Conservation (phyloP, 495 filamentous ascomycete genomes). For the Chaetomium cochliodes region DNA sequence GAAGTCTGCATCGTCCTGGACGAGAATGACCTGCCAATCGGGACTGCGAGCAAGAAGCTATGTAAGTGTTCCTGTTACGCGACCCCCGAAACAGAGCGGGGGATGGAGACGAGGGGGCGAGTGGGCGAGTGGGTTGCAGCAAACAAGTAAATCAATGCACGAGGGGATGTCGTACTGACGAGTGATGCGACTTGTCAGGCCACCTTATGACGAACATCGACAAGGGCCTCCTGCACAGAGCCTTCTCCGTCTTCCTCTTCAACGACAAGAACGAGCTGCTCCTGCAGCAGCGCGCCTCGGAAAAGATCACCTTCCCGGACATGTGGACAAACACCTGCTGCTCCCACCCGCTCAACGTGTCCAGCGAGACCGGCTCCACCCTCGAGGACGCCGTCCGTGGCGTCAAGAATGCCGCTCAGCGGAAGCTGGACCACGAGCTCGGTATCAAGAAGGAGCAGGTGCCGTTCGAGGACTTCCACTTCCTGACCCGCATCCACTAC, state of each 20-base stretch:
- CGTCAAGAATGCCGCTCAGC: conserved; percentile 84
- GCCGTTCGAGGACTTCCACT: conserved; percentile 86
- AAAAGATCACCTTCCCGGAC: conserved; percentile 99
- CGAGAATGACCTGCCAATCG: conserved; percentile 88
- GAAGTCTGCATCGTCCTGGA: conserved; percentile 98
- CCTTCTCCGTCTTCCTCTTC: conserved; percentile 98
- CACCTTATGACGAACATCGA: conserved; percentile 99
- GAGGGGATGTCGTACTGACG: conserved; percentile 17
- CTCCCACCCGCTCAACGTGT: conserved; percentile 90
- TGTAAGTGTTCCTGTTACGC: conserved; percentile 56
- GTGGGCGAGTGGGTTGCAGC: no score
- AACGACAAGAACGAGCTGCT: conserved; percentile 84
- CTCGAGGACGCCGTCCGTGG: conserved; percentile 76
- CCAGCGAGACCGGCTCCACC: conserved; percentile 84
- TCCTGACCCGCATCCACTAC: conserved; percentile 97
- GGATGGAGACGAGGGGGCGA: no score
- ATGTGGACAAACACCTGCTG: conserved; percentile 99
- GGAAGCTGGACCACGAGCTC: conserved; percentile 91
- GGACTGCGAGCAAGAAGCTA: conserved; percentile 96
- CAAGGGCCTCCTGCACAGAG: conserved; percentile 89
- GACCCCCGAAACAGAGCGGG: neutral
- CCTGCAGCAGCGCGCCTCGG: conserved; percentile 89
- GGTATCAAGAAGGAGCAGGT: conserved; percentile 89
- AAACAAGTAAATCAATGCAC: neutral
- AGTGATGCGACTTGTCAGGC: conserved; percentile 52